phyloP scores from a whole-genome alignment of 805 yeast species.

The Candida quercuum region DNA sequence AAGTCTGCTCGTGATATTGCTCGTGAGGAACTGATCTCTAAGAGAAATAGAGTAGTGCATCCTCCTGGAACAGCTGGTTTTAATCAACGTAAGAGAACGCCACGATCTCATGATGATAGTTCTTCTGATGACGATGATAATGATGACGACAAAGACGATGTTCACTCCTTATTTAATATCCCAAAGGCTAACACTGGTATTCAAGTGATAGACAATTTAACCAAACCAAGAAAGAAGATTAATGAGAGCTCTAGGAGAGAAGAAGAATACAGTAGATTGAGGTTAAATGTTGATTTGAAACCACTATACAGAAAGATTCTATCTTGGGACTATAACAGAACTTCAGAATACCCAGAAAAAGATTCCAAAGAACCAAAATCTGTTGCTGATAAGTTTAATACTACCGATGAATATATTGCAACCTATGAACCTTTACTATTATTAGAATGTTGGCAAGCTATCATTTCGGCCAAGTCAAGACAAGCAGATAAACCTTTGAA shows the following conservation, averaged over 20 bases:
- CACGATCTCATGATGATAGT: constrained; percentile 18
- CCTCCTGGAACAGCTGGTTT: constrained; percentile 50
- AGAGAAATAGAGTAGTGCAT: constrained; percentile 29
- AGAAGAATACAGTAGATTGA: constrained; percentile 70
- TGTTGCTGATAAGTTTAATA: constrained; percentile 51
- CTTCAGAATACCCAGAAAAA: constrained; percentile 54
- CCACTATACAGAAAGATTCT: constrained; percentile 69
- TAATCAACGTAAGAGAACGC: constrained; percentile 30
- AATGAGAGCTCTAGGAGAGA: constrained; percentile 40
- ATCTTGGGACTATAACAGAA: constrained; percentile 67
- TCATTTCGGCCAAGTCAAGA: constrained; percentile 66
- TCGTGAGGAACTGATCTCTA: constrained; percentile 25
- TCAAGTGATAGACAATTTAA: constrained; percentile 26
- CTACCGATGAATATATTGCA: constrained; percentile 60
- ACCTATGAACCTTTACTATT: constrained; percentile 76
- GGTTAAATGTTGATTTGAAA: constrained; percentile 72
- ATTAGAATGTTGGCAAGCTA: constrained; percentile 91
- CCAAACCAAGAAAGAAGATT: constrained; percentile 28
- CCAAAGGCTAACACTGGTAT: constrained; percentile 24
- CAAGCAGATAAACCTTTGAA: constrained; percentile 53
- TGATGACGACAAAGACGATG: constrained; percentile 35
- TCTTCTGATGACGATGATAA: constrained; percentile 30
- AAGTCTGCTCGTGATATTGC: constrained; percentile 33
- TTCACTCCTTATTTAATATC: constrained; percentile 29
- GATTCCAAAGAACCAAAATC: constrained; percentile 26